Conservation (phyloP, 169 alveolate genomes). For the Eimeria brunetti region DNA sequence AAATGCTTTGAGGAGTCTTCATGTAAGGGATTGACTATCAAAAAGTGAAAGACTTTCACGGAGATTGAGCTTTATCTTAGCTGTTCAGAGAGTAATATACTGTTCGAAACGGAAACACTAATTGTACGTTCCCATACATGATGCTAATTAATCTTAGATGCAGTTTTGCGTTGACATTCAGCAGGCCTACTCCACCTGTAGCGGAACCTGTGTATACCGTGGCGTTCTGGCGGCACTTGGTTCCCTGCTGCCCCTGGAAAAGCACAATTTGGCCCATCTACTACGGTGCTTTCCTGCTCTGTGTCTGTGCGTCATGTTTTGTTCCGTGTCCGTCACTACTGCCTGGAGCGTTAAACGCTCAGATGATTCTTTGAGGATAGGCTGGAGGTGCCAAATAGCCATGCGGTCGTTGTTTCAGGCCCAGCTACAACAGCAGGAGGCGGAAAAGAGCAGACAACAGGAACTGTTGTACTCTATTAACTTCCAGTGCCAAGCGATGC, state of each 20-base stretch:
- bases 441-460: slow-evolving; percentile 93
- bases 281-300: background rate
- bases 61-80: no score
- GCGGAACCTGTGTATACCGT: background rate
- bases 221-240: background rate
- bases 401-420: slow-evolving; percentile 83
- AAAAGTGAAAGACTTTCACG: background rate
- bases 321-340: no score
- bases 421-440: slow-evolving; percentile 92
- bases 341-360: background rate
- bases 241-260: background rate
- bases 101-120: background rate
- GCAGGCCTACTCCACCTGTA: background rate
- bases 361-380: background rate
- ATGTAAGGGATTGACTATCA: background rate
- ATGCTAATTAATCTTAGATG: background rate
- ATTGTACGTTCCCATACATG: background rate
- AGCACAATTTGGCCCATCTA: background rate
- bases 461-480: slow-evolving; percentile 95
- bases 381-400: background rate
- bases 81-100: background rate
- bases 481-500: slow-evolving; percentile 95
- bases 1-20: slow-evolving; percentile 82
- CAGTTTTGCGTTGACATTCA: background rate
- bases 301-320: background rate